Base-by-base conservation (phyloP, 805 yeast genomes). In the Pichia scutulata region DNA sequence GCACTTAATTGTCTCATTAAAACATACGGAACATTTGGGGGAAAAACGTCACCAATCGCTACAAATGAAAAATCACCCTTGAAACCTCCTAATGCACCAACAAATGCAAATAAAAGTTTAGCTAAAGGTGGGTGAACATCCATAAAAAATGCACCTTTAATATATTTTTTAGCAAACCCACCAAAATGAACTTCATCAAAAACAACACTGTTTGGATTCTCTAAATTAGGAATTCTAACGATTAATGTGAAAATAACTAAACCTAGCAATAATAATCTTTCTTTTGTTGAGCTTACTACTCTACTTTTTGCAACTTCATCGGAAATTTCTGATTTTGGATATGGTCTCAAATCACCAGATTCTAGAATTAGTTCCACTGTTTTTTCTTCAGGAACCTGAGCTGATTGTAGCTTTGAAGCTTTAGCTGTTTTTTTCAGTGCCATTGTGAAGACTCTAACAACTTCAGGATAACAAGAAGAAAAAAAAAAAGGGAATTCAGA, bases 181-280 rank as follows among this genome's bases (percentile, higher is more conserved):
- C 99, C 99, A 61, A 93, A 93, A 68, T 93, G 99, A 48, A 92
- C 98, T 69, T 92, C 99, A 69, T 93, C 99, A 60, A 93, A 93
- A 25, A 93, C 98, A 43, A 93, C 98, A 26, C 90, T 80, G 59
- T 81, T 69, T 39, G 99, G 99, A 54, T 70, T 62, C 25, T 76
- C 70, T 52, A 93, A 71, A 48, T 76, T 70, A 56, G 73, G 70
- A 48, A 85, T 71, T 58, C 99, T 80, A 46, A 88, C 76, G 44
- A 67, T 59, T 13, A 73, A 54, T 0, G 96, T 77, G 37, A 82
- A 57, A 14, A 56, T 30, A 5, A 61, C 55, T 48, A 87, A 69
- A 16, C 70, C 61, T 2, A 59, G 64, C 7, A 78, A 54, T n/a
- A 73, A 54, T 0, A 70, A 4, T 47, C 68, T 68, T 57, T 81